These are phyloP conservation scores for Avicennia marina DNA, from an alignment of 257 asterid genomes.

Conservation along the genomic window DNA sequence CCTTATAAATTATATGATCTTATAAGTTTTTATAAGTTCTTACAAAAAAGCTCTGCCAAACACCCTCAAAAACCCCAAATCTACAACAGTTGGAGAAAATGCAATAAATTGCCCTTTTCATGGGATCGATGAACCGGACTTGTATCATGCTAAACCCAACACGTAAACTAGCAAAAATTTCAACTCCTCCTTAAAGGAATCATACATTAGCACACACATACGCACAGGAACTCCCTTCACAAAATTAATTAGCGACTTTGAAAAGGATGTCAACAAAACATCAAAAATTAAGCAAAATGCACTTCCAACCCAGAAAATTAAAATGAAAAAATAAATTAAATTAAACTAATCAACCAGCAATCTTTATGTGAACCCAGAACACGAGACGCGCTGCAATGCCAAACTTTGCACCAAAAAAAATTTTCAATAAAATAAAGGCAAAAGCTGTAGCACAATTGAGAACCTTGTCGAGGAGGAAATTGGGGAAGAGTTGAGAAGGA, in stretches of 20 bases:
- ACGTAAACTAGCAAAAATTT: background rate
- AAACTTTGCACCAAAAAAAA: background rate
- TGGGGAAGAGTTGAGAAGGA: slow-evolving; percentile 67
- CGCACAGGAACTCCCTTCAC: too few species aligned
- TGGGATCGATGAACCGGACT: background rate
- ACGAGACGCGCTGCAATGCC: too few species aligned
- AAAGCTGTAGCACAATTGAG: too few species aligned
- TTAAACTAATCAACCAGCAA: slow-evolving; percentile 1
- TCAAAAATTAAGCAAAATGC: background rate
- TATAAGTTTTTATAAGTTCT: too few species aligned
- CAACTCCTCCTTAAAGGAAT: background rate
- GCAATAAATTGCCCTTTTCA: background rate
- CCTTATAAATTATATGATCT: too few species aligned
- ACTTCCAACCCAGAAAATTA: background rate
- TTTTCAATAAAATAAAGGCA: too few species aligned
- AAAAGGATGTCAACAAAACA: background rate
- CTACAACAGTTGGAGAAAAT: background rate
- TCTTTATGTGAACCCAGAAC: background rate
- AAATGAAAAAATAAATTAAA: background rate
- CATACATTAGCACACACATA: background rate
- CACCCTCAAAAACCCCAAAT: too few species aligned
- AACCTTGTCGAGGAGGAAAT: slow-evolving; percentile 84
- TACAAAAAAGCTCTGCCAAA: too few species aligned
- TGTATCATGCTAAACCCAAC: background rate
- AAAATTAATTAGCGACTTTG: background rate